Evolutionary conservation across 305 asterid genomes (phyloP).

Genomic region (Fraxinus greggii): DNA sequence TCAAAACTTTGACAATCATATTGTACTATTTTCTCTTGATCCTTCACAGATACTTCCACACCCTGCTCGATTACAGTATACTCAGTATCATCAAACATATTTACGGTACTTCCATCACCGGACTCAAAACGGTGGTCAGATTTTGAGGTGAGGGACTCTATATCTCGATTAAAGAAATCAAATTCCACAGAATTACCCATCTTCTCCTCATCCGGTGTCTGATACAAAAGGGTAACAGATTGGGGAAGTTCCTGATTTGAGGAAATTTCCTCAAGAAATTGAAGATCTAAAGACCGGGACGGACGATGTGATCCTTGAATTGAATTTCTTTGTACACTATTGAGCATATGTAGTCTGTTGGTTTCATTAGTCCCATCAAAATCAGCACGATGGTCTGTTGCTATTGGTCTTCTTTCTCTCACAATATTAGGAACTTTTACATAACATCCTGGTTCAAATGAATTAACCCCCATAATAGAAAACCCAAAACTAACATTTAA

Average conservation of each 20-base stretch:
- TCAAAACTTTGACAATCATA: constrained; percentile 38
- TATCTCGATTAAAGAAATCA: constrained; percentile 29
- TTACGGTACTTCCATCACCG: constrained; percentile 31
- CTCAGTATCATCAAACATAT: constrained; percentile 32
- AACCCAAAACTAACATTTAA: constrained; percentile 78
- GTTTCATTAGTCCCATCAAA: constrained; percentile 23
- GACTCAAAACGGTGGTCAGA: constrained; percentile 29
- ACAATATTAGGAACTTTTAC: constrained; percentile 45
- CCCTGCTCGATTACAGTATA: constrained; percentile 37
- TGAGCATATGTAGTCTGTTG: constrained; percentile 30
- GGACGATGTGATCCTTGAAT: constrained; percentile 28
- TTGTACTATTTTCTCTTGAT: constrained; percentile 33
- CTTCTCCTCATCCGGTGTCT: constrained; percentile 54
- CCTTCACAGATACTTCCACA: constrained; percentile 40
- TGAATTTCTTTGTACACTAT: constrained; percentile 32
- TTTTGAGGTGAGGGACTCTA: constrained; percentile 22
- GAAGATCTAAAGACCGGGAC: constrained; percentile 35
- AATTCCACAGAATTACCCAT: constrained; percentile 26
- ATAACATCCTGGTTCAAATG: constrained; percentile 44
- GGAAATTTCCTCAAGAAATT: constrained; percentile 34
- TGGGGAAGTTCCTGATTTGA: constrained; percentile 39
- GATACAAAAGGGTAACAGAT: constrained; percentile 46
- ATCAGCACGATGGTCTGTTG: constrained; percentile 28
- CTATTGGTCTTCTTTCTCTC: constrained; percentile 29
- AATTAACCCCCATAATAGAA: constrained; percentile 46